These are phyloP conservation scores for Platanthera zijinensis DNA, from an alignment of 106 monocot species.

Conservation along the genomic window DNA sequence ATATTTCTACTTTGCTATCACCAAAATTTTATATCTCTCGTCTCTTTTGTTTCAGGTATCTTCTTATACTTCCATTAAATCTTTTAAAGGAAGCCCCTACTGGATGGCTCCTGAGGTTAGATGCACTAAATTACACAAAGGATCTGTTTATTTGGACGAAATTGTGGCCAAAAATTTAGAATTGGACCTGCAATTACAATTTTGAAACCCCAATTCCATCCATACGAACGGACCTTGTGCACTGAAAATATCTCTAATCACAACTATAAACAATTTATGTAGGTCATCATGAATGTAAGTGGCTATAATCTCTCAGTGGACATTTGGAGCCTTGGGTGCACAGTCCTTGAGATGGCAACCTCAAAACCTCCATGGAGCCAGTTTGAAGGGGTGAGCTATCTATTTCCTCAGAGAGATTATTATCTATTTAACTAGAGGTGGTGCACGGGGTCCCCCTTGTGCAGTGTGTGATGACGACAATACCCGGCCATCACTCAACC, in stretches of 20 bases:
- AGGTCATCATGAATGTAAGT: constrained; percentile 72
- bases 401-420: background rate
- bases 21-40: background rate
- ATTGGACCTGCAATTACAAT: background rate
- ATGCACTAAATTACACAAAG: background rate
- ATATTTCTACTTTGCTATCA: background rate
- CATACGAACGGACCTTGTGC: background rate
- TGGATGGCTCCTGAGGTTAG: constrained; percentile 97
- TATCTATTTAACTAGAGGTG: background rate
- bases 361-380: constrained; percentile 82
- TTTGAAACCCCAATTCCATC: background rate
- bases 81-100: constrained; percentile 92
- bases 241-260: background rate
- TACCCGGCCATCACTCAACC: background rate
- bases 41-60: constrained; percentile 41
- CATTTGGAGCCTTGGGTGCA: constrained; percentile 96
- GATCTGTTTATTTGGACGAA: too few species aligned
- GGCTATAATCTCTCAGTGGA: constrained; percentile 80
- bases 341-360: constrained; percentile 84
- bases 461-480: background rate
- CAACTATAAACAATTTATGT: constrained; percentile 8
- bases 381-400: constrained; percentile 57
- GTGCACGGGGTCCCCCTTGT: too few species aligned
- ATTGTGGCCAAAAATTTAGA: too few species aligned
- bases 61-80: constrained; percentile 52